Base-by-base conservation (phyloP, 306 rosid species). In the Pueraria montana region DNA sequence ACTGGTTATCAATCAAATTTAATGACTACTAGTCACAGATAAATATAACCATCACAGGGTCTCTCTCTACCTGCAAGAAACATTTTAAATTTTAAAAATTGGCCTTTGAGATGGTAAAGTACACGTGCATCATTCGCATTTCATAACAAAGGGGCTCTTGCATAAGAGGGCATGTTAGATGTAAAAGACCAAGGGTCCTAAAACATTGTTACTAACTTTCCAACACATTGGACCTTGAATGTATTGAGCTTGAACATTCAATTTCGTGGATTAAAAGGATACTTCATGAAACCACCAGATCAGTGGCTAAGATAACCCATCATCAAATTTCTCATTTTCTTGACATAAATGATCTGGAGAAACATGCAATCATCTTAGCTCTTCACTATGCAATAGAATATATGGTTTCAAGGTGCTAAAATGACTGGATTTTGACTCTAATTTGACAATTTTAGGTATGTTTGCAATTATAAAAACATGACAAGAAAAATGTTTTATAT, bases 371-470 rank as follows among this genome's bases (percentile, higher is more conserved):
- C 6, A 49, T 61, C 23, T 56, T 46, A 34, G 30, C 18, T 18
- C 49, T 82, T 72, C 45, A 53, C 30, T 16, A 27, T 11, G 43
- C 74, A 64, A 78, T 74, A 59, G 24, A 64, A 56, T 17, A 74
- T 55, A 17, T 27, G 48, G 30, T 65, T 83, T 66, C 21, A 74
- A 84, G 34, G 46, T 23, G 68, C 43, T 56, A 45, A 23, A 65
- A 58, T 3, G 48, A 23, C 80, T n/a, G 11, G 53, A 80, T 64
- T 61, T 12, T 18, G 21, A 45, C 74, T 46, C 81, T 26, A 23
- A 23, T 27, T n/a, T 63, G 49, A 75, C 40, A 42, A 59, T 79
- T 40, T 46, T 8, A 26, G 43, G 38, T 1, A 72, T 46, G 21
- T 76, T 17, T 63, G 56, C 42, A 20, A 63, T 40, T 53, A 34